Evolutionary conservation across 805 yeast genomes (phyloP).

Genomic region (Candida ulmi): DNA sequence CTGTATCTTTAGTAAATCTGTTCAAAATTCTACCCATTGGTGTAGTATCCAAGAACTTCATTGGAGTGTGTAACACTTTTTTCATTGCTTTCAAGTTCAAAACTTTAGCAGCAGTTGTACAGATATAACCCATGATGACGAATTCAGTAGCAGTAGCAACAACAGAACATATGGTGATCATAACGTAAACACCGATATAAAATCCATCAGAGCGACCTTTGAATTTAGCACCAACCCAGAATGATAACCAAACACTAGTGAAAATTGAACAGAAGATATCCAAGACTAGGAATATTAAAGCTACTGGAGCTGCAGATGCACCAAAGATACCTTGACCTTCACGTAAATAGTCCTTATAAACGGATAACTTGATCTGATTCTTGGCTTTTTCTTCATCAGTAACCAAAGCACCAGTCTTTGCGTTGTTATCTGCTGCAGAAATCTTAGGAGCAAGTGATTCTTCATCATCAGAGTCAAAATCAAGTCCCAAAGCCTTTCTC

Average conservation of each 20-base stretch:
- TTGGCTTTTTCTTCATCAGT: slow-evolving; percentile 54
- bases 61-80: slow-evolving; percentile 67
- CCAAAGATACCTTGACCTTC: slow-evolving; percentile 51
- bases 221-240: slow-evolving; percentile 66
- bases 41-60: slow-evolving; percentile 78
- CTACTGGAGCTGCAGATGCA: slow-evolving; percentile 24
- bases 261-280: slow-evolving; percentile 51
- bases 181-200: slow-evolving; percentile 71
- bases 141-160: slow-evolving; percentile 38
- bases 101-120: slow-evolving; percentile 49
- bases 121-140: slow-evolving; percentile 40
- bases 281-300: slow-evolving; percentile 20
- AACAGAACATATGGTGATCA: slow-evolving; percentile 48
- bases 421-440: slow-evolving; percentile 11
- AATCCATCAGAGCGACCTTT: slow-evolving; percentile 39
- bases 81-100: slow-evolving; percentile 59
- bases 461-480: slow-evolving; percentile 14
- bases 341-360: slow-evolving; percentile 45
- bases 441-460: slow-evolving; percentile 16
- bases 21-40: slow-evolving; percentile 86
- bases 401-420: slow-evolving; percentile 31
- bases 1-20: slow-evolving; percentile 82
- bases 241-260: slow-evolving; percentile 76
- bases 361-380: slow-evolving; percentile 42
- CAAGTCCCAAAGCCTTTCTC: not conserved